phyloP scores from a whole-genome alignment of 2,329 filamentous ascomycete species.

The Sarocladiaceae sp. region DNA sequence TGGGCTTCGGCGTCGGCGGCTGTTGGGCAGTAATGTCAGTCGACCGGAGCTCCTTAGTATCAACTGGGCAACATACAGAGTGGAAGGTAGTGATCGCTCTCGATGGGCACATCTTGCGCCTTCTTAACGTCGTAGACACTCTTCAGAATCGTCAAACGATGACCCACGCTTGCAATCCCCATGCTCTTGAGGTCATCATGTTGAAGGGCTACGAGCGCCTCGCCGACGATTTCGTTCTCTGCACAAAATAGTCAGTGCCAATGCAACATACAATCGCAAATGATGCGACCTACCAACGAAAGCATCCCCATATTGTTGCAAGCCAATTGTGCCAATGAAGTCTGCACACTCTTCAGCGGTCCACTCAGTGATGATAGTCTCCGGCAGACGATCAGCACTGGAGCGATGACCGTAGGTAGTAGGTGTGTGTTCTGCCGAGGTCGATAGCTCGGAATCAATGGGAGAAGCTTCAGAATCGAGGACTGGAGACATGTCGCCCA shows the following conservation, averaged over 20 bases:
- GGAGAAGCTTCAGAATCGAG: constrained; percentile 66
- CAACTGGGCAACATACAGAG: constrained; percentile 55
- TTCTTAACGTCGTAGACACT: constrained; percentile 95
- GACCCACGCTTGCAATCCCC: constrained; percentile 87
- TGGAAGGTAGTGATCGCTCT: constrained; percentile 90
- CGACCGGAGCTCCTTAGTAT: neutral
- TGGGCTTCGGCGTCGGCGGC: constrained; percentile 85
- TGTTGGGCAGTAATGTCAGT: constrained; percentile 30
- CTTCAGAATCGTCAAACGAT: constrained; percentile 91
- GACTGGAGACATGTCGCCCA: constrained; percentile 63
- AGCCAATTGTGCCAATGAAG: constrained; percentile 74
- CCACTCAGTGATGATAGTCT: constrained; percentile 76
- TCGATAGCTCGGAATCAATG: constrained; percentile 68
- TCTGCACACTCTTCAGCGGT: constrained; percentile 84
- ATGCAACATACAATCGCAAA: neutral
- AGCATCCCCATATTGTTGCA: constrained; percentile 76
- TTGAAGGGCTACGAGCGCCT: constrained; percentile 80
- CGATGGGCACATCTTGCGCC: constrained; percentile 85
- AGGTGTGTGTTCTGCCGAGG: constrained; percentile 69
- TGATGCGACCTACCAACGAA: constrained; percentile 67
- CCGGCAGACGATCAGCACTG: constrained; percentile 63
- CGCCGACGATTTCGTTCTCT: constrained; percentile 94
- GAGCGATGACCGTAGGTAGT: constrained; percentile 69
- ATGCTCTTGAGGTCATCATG: constrained; percentile 95
- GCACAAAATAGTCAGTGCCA: constrained; percentile 11